These are phyloP conservation scores for Diaporthe citriasiana DNA, from an alignment of 2,329 filamentous ascomycete genomes.

Conservation along the genomic window DNA sequence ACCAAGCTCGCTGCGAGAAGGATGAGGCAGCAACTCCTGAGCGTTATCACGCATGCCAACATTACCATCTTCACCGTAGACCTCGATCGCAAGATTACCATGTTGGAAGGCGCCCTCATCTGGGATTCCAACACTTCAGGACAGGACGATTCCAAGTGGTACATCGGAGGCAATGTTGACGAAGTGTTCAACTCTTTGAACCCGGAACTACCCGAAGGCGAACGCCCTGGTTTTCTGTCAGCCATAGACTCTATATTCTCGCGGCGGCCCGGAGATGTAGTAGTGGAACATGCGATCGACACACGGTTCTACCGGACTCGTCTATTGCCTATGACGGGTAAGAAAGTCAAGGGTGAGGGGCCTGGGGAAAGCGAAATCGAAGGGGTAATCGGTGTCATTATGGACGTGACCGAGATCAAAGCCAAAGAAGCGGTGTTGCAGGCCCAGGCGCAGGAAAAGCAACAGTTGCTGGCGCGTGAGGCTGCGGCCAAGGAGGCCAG, in stretches of 20 bases:
- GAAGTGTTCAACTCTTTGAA: slow-evolving; percentile 71
- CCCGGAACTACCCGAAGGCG: slow-evolving; percentile 57
- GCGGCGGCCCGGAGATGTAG: slow-evolving; percentile 71
- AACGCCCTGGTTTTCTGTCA: slow-evolving; percentile 64
- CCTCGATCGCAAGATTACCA: slow-evolving; percentile 70
- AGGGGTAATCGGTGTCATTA: slow-evolving; percentile 83
- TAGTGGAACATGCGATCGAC: slow-evolving; percentile 74
- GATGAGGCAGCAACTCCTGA: slow-evolving; percentile 78
- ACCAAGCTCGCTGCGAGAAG: slow-evolving; percentile 75
- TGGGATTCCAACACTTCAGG: slow-evolving; percentile 57
- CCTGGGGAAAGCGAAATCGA: slow-evolving; percentile 70
- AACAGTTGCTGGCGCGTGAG: slow-evolving; percentile 79
- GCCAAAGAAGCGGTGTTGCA: slow-evolving; percentile 73
- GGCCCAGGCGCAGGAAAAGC: slow-evolving; percentile 77
- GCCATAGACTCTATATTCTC: slow-evolving; percentile 75
- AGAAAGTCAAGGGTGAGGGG: slow-evolving; percentile 64
- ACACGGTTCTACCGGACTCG: slow-evolving; percentile 79
- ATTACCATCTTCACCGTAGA: slow-evolving; percentile 84
- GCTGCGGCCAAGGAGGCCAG: slow-evolving; percentile 85
- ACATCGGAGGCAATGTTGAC: slow-evolving; percentile 60
- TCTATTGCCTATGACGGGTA: slow-evolving; percentile 75
- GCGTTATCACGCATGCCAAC: slow-evolving; percentile 80
- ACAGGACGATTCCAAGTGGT: slow-evolving; percentile 47
- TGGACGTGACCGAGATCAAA: slow-evolving; percentile 83
- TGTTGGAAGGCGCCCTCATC: slow-evolving; percentile 78